These are phyloP conservation scores for Talaromyces verruculosus DNA, from an alignment of 2,329 filamentous ascomycete genomes.

Conservation along the genomic window DNA sequence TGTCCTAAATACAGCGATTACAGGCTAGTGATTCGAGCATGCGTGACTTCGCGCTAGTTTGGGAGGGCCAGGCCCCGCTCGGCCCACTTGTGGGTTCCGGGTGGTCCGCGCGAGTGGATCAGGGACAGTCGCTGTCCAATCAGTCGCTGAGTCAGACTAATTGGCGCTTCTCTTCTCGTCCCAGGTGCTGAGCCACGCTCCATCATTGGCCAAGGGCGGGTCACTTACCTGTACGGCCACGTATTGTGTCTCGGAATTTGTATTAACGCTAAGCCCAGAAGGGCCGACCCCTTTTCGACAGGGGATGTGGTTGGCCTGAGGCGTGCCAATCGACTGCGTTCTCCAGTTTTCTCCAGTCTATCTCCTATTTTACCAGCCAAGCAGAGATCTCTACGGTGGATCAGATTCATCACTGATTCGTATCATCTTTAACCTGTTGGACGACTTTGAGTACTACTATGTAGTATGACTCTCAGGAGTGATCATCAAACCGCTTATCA, in stretches of 20 bases:
- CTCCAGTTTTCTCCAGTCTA: constrained; percentile 4
- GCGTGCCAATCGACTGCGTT: neutral
- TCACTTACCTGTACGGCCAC: neutral
- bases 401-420: neutral
- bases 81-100: neutral
- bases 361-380: neutral
- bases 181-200: constrained; percentile 10
- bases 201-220: neutral
- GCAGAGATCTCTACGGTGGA: neutral
- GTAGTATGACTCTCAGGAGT: neutral
- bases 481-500: neutral
- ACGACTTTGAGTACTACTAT: neutral
- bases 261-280: neutral
- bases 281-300: neutral
- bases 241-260: constrained; percentile 11
- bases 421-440: neutral
- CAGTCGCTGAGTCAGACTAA: neutral
- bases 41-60: neutral
- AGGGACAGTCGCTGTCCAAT: neutral
- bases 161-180: neutral
- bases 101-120: neutral
- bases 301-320: neutral
- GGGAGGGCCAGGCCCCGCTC: neutral
- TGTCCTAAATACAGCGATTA: constrained; percentile 5
- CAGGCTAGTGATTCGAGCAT: neutral